Conservation (phyloP, 768 basidiomycete genomes). For the Galerina sulciceps region DNA sequence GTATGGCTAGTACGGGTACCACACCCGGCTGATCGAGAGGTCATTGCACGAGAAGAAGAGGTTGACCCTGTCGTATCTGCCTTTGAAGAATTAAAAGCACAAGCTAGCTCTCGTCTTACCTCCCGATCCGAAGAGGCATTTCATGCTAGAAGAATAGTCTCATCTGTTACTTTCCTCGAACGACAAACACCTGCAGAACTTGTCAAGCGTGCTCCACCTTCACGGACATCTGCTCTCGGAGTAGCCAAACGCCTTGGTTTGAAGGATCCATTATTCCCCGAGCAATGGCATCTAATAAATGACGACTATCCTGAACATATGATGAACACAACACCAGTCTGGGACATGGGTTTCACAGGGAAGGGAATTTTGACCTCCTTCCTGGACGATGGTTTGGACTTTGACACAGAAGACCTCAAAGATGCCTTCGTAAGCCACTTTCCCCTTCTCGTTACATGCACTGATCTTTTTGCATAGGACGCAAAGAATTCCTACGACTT, state of each 20-base stretch:
- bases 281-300: constrained; percentile 96
- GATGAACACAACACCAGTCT: constrained; percentile 90
- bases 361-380: constrained; percentile 83
- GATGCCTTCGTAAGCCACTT: constrained; percentile 76
- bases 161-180: constrained; percentile 61
- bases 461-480: constrained; percentile 54
- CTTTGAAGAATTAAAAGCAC: constrained; percentile 46
- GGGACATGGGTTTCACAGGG: constrained; percentile 90
- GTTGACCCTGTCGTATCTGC: constrained; percentile 54
- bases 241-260: constrained; percentile 66
- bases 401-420: constrained; percentile 80
- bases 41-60: constrained; percentile 36
- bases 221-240: constrained; percentile 38
- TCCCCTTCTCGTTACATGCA: not conserved
- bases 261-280: constrained; percentile 77
- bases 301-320: constrained; percentile 75
- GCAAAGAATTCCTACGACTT: constrained; percentile 91
- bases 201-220: constrained; percentile 70
- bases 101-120: constrained; percentile 33
- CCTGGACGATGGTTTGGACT: constrained; percentile 94
- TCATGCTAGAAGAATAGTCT: constrained; percentile 45
- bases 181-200: constrained; percentile 69
- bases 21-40: constrained; percentile 34
- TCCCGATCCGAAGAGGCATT: constrained; percentile 46
- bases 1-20: constrained; percentile 81